phyloP scores from a whole-genome alignment of 805 yeast genomes.

The Metschnikowia arizonensis region DNA sequence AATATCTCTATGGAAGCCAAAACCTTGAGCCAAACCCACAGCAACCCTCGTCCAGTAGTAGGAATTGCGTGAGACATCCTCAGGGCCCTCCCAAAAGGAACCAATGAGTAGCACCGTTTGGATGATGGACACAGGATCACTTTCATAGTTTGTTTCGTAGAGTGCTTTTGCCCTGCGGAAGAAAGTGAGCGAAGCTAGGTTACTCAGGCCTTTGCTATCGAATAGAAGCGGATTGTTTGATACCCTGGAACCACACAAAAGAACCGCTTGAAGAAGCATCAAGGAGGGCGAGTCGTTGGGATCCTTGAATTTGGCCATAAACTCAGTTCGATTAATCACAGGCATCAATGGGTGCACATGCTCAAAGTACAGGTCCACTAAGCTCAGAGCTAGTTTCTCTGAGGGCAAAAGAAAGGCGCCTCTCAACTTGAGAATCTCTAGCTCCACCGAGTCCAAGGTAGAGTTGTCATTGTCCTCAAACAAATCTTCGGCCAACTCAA shows the following conservation, averaged over 20 bases:
- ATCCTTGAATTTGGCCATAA: slow-evolving; percentile 53
- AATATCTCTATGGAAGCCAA: slow-evolving; percentile 67
- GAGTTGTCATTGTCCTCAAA: slow-evolving; percentile 32
- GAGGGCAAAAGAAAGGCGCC: slow-evolving; percentile 73
- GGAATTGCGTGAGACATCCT: slow-evolving; percentile 61
- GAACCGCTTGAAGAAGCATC: slow-evolving; percentile 61
- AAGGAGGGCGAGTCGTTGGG: slow-evolving; percentile 59
- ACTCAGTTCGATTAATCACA: slow-evolving; percentile 56
- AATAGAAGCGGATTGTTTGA: slow-evolving; percentile 49
- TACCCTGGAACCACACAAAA: slow-evolving; percentile 64
- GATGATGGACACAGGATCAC: slow-evolving; percentile 56
- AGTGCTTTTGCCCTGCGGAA: slow-evolving; percentile 71
- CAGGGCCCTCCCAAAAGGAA: slow-evolving; percentile 71
- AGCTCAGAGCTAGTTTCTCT: slow-evolving; percentile 52
- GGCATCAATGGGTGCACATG: slow-evolving; percentile 68
- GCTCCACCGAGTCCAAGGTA: slow-evolving; percentile 52
- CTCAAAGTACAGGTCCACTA: slow-evolving; percentile 59
- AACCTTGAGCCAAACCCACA: slow-evolving; percentile 65
- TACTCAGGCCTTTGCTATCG: slow-evolving; percentile 50
- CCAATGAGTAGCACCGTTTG: slow-evolving; percentile 63
- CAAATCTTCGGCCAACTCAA: slow-evolving; percentile 40
- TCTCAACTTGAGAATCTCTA: slow-evolving; percentile 56
- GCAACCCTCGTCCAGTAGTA: slow-evolving; percentile 71
- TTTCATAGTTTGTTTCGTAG: slow-evolving; percentile 65
- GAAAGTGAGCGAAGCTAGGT: slow-evolving; percentile 48